These are phyloP conservation scores for Rhizophagus prolifer DNA, from an alignment of 192 early-diverging fungal genomes.

Conservation along the genomic window DNA sequence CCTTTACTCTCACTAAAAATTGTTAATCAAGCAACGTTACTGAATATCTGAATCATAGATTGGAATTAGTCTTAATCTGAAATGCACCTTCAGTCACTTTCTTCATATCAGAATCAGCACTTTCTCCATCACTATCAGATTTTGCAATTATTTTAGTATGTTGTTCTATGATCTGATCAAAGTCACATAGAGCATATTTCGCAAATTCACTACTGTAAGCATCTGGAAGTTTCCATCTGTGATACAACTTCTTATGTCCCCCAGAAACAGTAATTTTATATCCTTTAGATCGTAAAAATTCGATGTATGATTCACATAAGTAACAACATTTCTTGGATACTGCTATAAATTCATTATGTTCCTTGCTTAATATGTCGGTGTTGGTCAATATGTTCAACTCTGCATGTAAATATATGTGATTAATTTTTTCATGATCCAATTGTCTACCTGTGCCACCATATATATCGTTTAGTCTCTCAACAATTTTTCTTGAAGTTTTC, in stretches of 20 bases:
- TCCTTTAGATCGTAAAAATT: background rate
- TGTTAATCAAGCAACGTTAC: no score
- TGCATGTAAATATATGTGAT: background rate
- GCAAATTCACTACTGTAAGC: background rate
- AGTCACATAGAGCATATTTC: background rate
- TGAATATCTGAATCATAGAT: no score
- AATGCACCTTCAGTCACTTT: no score
- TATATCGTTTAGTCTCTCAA: background rate
- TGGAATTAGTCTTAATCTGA: no score
- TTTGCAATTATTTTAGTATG: no score
- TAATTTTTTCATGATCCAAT: background rate
- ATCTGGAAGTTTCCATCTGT: background rate
- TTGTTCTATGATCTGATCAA: no score
- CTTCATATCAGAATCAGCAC: constrained; percentile 6
- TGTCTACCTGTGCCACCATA: background rate
- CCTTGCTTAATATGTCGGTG: background rate
- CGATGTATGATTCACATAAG: background rate
- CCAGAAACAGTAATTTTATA: background rate
- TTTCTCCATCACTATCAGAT: no score
- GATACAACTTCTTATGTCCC: background rate
- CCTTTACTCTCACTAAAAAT: no score
- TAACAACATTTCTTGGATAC: background rate
- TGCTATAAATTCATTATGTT: background rate
- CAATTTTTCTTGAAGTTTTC: background rate
- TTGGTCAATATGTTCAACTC: background rate